Conservation (phyloP, 768 basidiomycete genomes). For the Pholiota microspora region DNA sequence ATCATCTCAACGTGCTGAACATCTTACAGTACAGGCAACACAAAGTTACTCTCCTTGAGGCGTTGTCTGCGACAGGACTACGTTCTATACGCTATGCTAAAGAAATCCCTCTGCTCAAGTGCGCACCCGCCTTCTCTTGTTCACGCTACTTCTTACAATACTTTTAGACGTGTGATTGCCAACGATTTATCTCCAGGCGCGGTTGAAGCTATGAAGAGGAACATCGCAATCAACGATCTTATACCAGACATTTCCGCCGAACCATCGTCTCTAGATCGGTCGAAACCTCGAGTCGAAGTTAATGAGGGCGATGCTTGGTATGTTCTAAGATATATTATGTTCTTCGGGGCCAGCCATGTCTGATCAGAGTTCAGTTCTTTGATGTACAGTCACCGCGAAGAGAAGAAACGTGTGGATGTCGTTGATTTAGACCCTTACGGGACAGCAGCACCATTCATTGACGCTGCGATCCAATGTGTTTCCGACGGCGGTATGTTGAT, state of each 20-base stretch:
- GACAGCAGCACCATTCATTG: constrained; percentile 95
- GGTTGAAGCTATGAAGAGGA: constrained; percentile 80
- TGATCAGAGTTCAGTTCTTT: constrained; percentile 52
- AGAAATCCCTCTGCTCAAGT: constrained; percentile 92
- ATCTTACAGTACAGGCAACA: constrained; percentile 49
- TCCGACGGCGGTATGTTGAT: constrained; percentile 73
- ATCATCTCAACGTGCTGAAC: neutral
- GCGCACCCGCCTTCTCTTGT: constrained; percentile 19
- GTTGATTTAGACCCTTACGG: constrained; percentile 99
- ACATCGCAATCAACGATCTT: constrained; percentile 80
- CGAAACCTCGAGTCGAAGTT: constrained; percentile 56
- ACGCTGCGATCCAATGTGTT: constrained; percentile 87
- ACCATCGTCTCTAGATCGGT: constrained; percentile 7
- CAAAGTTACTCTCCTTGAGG: constrained; percentile 83
- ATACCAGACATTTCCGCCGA: constrained; percentile 26
- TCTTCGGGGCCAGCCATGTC: neutral
- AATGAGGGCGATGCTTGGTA: constrained; percentile 97
- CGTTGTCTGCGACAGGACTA: constrained; percentile 93
- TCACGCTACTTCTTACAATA: constrained; percentile 9
- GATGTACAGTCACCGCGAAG: constrained; percentile 87
- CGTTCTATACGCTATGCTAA: constrained; percentile 97
- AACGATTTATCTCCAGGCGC: constrained; percentile 90
- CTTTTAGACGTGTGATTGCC: constrained; percentile 80
- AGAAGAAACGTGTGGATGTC: constrained; percentile 77
- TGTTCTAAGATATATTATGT: constrained; percentile 17